A percentile compares a stretch with the other conserved stretches of the same genome.
Evolutionary conservation across 331 rosid genomes (phyloP).

Genomic region (Cucumis variabilis): DNA sequence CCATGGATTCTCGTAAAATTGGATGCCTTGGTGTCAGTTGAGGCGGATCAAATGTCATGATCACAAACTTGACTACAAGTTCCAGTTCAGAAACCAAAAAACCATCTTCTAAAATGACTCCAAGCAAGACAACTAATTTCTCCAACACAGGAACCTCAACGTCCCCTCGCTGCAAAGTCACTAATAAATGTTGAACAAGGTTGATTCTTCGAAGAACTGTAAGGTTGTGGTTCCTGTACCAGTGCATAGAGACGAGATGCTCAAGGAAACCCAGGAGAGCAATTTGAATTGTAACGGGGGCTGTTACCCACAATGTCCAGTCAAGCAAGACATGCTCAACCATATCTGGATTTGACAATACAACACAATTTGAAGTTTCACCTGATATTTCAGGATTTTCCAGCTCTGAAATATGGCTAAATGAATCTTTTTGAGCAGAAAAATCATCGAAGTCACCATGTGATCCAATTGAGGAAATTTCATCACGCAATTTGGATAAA

Average conservation of each 20-base stretch:
- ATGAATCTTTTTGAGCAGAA: constrained; percentile 87
- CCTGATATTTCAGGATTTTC: constrained; percentile 77
- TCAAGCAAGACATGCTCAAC: constrained; percentile 98
- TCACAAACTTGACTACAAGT: constrained; percentile 93
- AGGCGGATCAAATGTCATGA: constrained; percentile 99
- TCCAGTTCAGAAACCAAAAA: constrained; percentile 95
- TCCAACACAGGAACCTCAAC: constrained; percentile 99
- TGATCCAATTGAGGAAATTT: constrained; percentile 86
- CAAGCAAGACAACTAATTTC: constrained; percentile 95
- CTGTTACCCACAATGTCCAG: constrained; percentile 98
- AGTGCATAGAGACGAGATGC: constrained; percentile 99
- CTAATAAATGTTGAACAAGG: constrained; percentile 98
- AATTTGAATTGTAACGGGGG: constrained; percentile 89
- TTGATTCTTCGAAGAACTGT: constrained; percentile 89
- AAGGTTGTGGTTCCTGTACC: constrained; percentile 98
- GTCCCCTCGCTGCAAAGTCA: constrained; percentile 97
- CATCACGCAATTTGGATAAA: constrained; percentile 87
- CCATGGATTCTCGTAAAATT: constrained; percentile 90
- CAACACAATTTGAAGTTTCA: constrained; percentile 98
- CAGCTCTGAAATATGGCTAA: constrained; percentile 93
- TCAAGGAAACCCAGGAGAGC: constrained; percentile 94
- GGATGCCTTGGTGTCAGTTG: constrained; percentile 65
- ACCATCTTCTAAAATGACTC: constrained; percentile 97
- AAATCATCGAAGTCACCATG: constrained; percentile 95
- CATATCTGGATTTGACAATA: constrained; percentile 98